These are phyloP conservation scores for Byssochlamys sp. DNA, from an alignment of 2,329 filamentous ascomycete genomes.

Conservation along the genomic window DNA sequence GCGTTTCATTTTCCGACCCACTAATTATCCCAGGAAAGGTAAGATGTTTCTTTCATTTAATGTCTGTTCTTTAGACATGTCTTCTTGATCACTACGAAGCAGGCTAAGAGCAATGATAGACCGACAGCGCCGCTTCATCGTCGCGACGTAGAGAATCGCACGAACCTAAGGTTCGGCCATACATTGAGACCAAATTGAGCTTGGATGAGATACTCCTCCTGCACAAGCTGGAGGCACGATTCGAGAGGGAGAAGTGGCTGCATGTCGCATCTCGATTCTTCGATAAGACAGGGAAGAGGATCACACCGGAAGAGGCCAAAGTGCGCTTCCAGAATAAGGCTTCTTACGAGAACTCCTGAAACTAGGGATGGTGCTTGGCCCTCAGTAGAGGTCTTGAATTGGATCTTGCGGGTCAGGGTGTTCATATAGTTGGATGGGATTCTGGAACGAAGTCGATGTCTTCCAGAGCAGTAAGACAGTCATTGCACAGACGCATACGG, in stretches of 20 bases:
- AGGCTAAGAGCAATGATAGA: not conserved
- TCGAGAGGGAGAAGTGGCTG: constrained; percentile 38
- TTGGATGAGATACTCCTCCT: constrained; percentile 26
- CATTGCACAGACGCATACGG: not conserved
- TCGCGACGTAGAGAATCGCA: constrained; percentile 1
- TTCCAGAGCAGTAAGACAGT: not conserved
- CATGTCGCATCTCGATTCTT: constrained; percentile 39
- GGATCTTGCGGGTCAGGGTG: not conserved
- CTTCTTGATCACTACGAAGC: not conserved
- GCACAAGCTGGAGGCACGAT: constrained; percentile 34
- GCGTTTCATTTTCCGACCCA: constrained; percentile 11
- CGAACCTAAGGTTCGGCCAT: constrained; percentile 10
- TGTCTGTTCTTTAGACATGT: not conserved
- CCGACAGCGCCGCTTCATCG: not conserved
- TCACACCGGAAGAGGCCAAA: constrained; percentile 32
- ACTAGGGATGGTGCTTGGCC: not conserved
- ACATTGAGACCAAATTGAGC: constrained; percentile 17
- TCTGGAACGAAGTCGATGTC: not conserved
- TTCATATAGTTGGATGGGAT: not conserved
- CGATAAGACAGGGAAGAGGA: constrained; percentile 39
- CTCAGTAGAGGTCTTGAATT: constrained; percentile 1
- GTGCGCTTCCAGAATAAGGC: constrained; percentile 6
- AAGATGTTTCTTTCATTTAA: constrained; percentile 3
- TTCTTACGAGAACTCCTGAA: not conserved
- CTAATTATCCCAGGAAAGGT: constrained; percentile 8